Evolutionary conservation across 192 early-diverging fungal species (phyloP).

Genomic region (Coemansia sp.): DNA sequence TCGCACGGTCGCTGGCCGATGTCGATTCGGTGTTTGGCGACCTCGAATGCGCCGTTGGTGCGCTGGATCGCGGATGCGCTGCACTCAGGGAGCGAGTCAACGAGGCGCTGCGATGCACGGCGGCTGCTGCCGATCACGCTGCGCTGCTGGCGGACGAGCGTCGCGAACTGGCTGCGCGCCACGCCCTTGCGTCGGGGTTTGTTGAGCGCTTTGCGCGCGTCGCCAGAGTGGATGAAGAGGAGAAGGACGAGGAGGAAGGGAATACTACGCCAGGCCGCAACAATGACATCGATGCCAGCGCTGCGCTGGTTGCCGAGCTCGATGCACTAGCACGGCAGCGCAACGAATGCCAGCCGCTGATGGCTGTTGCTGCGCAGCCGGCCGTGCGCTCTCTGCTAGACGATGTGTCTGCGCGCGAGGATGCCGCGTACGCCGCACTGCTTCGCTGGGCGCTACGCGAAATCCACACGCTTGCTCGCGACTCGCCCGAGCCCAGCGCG

Average conservation of each 20-base stretch:
- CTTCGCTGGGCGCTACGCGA: constrained; percentile 35
- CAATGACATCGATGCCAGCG: not conserved
- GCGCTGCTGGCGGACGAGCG: constrained; percentile 33
- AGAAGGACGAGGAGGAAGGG: not conserved
- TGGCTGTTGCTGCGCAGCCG: constrained; percentile 14
- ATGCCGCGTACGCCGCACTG: constrained; percentile 19
- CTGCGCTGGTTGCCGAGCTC: constrained; percentile 18
- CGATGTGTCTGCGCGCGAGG: constrained; percentile 29
- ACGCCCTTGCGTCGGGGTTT: constrained; percentile 13
- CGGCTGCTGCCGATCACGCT: constrained; percentile 20
- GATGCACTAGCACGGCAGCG: constrained; percentile 14
- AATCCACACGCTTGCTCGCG: constrained; percentile 21
- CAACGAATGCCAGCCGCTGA: constrained; percentile 29
- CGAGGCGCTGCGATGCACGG: constrained; percentile 23
- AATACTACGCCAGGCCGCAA: not conserved
- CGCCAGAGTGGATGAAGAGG: too few species aligned
- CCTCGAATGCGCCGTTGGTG: constrained; percentile 25
- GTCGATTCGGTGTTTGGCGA: constrained; percentile 37
- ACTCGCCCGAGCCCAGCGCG: constrained; percentile 24
- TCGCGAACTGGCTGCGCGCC: constrained; percentile 18
- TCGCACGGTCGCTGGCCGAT: constrained; percentile 24
- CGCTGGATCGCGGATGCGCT: constrained; percentile 24
- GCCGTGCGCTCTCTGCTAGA: constrained; percentile 25
- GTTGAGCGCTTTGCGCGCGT: constrained; percentile 16
- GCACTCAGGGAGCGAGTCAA: constrained; percentile 23